Evolutionary conservation across 202 grass and related monocot species (phyloP).

Genomic region (Saccharum hybrid): DNA sequence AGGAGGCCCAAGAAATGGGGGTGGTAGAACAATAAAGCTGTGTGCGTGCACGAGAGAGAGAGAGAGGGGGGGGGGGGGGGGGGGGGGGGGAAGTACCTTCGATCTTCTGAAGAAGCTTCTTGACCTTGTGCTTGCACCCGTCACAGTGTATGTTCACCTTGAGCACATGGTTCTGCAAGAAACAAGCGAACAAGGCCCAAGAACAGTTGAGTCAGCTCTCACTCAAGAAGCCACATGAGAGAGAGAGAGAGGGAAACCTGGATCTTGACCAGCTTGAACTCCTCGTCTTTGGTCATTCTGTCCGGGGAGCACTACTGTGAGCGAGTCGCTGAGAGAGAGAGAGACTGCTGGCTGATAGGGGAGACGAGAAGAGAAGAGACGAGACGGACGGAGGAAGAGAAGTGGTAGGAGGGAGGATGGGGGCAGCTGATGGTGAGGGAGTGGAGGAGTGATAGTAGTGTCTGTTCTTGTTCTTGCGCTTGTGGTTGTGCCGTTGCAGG

Average conservation of each 20-base stretch:
- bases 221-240: neutral
- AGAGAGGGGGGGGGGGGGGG: too few relatives aligned
- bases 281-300: constrained; percentile 86
- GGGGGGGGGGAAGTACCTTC: constrained; percentile 76
- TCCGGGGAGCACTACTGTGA: constrained; percentile 46
- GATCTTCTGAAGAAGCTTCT: constrained; percentile 92
- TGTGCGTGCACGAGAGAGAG: too few relatives aligned
- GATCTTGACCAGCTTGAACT: constrained; percentile 98
- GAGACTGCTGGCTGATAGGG: neutral
- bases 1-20: neutral
- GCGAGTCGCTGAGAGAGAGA: constrained; percentile 12
- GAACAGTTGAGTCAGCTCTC: constrained; percentile 46
- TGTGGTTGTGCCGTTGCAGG: constrained; percentile 49
- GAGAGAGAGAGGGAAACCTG: constrained; percentile 55
- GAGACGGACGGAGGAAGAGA: neutral
- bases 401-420: neutral
- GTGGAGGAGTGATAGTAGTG: constrained; percentile 42
- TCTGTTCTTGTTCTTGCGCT: constrained; percentile 35
- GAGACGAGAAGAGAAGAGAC: neutral
- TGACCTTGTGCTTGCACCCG: constrained; percentile 94
- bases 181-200: constrained; percentile 29
- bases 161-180: constrained; percentile 82
- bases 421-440: neutral
- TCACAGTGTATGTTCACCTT: constrained; percentile 99
- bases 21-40: neutral